Base-by-base conservation (phyloP, 768 basidiomycete genomes). In the Boletus rex-veris region DNA sequence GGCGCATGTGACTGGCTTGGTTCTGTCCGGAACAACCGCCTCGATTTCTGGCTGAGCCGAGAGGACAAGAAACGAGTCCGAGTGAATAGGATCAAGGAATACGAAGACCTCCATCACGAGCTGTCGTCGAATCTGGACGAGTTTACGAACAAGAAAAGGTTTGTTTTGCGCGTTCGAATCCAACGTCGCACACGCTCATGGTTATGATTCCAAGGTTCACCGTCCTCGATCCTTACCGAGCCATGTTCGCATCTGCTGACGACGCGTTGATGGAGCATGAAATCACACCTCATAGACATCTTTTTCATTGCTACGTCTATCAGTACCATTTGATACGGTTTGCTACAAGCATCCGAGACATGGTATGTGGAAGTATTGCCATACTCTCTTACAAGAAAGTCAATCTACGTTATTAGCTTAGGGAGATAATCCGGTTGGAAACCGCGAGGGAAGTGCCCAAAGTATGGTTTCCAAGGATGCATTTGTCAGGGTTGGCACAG, bases 291-390 rank as follows among this genome's bases (percentile, higher is more conserved):
- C 88, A 90, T 67, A 80, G 83, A 38, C 82, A 84, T 63, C 72
- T 91, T 8, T 91, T 91, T 59, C 74, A 88, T 52, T 86, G 84
- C 46, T 90, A 85, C 59, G 79, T 87, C 28, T 90, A 87, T 64
- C 86, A 91, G 55, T 78, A 74, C 50, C 79, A 80, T 53, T 58
- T 76, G 46, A 73, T 77, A 64, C 68, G 64, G 12, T 76, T 79
- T 55, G 63, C 71, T 3, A 52, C 55, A 9, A 55, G 63, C 11
- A 51, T 77, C 5, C 57, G 64, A n/a, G 68, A 68, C 7, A 46
- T 73, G 53, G 78, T 80, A 41, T 18, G 76, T 57, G 35, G 16
- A 19, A 24, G 7, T 3, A n/a, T 49, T 2, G n/a, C 4, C 4
- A 5, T 18, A 14, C 12, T 14, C 12, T 2, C 1, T 35, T 31